Percentiles rank a stretch among this genome's conserved stretches.
Conservation (phyloP, 352 stramenopile species). For the Chrysophaeum taylorii region DNA sequence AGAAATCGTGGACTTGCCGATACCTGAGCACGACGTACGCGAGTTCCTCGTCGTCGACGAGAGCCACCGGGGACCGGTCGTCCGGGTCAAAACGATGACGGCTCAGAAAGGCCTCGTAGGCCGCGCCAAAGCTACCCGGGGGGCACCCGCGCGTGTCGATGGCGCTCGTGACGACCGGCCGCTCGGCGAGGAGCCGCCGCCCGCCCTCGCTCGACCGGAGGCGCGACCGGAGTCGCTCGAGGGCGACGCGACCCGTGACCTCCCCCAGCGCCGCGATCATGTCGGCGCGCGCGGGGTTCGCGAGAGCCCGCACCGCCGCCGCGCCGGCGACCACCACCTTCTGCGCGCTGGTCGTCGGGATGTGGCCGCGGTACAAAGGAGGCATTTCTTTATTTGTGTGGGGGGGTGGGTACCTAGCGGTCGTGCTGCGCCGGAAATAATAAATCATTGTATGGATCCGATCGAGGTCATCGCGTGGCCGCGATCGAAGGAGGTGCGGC, state of each 20-base stretch:
- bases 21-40: constrained; percentile 91
- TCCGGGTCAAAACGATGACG: constrained; percentile 73
- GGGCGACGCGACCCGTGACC: constrained; percentile 71
- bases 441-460: no score
- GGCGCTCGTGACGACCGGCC: constrained; percentile 35
- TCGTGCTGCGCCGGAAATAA: no score
- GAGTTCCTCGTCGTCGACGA: constrained; percentile 80
- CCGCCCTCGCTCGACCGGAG: constrained; percentile 74
- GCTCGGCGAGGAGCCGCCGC: constrained; percentile 65
- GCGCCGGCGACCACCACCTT: constrained; percentile 68
- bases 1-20: constrained; percentile 87
- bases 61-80: constrained; percentile 63
- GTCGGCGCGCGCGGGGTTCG: constrained; percentile 80
- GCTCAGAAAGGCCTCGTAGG: constrained; percentile 74
- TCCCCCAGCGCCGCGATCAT: constrained; percentile 86
- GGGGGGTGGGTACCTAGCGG: no score
- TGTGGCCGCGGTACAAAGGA: constrained; percentile 1
- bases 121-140: constrained; percentile 60
- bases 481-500: no score
- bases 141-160: constrained; percentile 33
- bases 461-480: no score
- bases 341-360: constrained; percentile 46
- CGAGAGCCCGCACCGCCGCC: constrained; percentile 71
- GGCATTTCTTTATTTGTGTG: no score
- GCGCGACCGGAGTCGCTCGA: constrained; percentile 61